Evolutionary conservation across 2,329 filamentous ascomycete species (phyloP), one percentile per base, ranked within the genome.

Genomic region (Sclerotiophoma versabilis): DNA sequence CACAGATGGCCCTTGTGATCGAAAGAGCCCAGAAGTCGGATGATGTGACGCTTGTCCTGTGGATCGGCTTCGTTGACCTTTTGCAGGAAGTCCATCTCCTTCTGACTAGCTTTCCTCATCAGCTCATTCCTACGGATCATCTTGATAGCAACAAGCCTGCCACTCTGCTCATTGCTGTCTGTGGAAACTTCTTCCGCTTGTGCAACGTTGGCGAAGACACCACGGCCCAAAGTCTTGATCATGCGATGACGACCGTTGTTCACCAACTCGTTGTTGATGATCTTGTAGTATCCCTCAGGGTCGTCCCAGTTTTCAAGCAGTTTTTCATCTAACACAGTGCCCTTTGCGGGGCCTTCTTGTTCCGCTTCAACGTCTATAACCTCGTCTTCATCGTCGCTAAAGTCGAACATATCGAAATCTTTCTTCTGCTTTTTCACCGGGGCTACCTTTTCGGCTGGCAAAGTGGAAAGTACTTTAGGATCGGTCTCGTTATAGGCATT

Each of bases 111-210:
- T 75, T 96, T 97, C 63, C 87, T 84, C 87, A 97, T 89, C 11
- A 91, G 90, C 70, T 96, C 93, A 68, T 99, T 98, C 75, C 96
- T 96, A 59, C 95, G 90, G 76, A 98, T 96, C 66, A 99, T 95
- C 78, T 99, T 99, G 82, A 99, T 90, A 20, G 95, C 95, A 26
- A 98, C 93, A n/a, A 90, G 75, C 64, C 85, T 88, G 53, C 69
- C 59, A 19, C 29, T 54, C 23, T 55, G 39, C 25, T 71, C 38
- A 84, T 90, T 55, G 15, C 26, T 46, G 9, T 57, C 58, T 9
- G 52, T 49, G 10, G 48, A 58, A 9, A 60, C 56, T 20, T 70
- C 67, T 60, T 67, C 83, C 19, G 95, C 95, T 60, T 92, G 87
- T 47, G 95, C 92, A n/a, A 99, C 95, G 8, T 92, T 92, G 0